Conservation (phyloP, 331 rosid genomes). For the Malus hybrid region DNA sequence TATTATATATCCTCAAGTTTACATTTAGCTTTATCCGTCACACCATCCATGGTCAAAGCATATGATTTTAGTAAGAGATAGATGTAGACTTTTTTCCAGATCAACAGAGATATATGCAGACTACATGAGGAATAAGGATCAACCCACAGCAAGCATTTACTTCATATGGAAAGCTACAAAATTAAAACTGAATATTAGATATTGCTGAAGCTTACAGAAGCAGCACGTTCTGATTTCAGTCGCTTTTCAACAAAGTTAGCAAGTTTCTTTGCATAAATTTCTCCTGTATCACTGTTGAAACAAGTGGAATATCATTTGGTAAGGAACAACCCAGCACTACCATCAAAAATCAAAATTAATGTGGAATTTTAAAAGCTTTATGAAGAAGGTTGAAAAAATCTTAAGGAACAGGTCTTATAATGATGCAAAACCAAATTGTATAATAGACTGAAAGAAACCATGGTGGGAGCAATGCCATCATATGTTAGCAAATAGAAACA, state of each 20-base stretch:
- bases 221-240: constrained; percentile 93
- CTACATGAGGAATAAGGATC: background rate
- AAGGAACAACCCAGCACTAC: background rate
- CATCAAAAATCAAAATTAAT: background rate
- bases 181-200: constrained; percentile 9
- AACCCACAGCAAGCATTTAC: constrained; percentile 8
- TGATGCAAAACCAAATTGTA: background rate
- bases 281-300: constrained; percentile 73
- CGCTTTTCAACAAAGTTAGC: constrained; percentile 86
- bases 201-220: constrained; percentile 69
- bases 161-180: constrained; percentile 10
- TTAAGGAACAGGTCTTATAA: background rate
- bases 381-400: background rate
- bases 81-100: background rate
- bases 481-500: background rate
- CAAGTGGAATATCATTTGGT: constrained; percentile 14
- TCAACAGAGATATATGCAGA: background rate
- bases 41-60: background rate
- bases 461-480: background rate
- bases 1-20: background rate
- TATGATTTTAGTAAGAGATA: background rate
- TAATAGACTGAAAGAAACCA: background rate
- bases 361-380: background rate
- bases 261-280: constrained; percentile 80
- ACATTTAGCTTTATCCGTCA: background rate